These are phyloP conservation scores for Aspergillus ellipticus DNA, from an alignment of 495 filamentous ascomycete species.

Conservation along the genomic window DNA sequence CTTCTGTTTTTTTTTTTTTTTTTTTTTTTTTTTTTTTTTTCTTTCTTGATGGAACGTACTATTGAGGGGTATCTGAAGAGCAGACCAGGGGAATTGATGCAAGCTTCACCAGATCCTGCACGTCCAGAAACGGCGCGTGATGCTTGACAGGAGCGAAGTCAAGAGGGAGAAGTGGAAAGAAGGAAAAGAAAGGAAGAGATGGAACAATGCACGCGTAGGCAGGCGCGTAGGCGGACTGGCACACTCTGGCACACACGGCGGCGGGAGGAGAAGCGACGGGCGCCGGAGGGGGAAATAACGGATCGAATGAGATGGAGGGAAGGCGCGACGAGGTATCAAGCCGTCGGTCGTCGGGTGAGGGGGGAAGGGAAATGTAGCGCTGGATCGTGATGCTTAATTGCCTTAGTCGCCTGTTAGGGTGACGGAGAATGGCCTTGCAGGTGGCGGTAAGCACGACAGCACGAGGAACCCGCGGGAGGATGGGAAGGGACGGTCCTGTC, in stretches of 20 bases:
- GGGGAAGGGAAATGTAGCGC: constrained; percentile 23
- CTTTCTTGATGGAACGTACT: constrained; percentile 21
- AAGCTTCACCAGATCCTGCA: constrained; percentile 5
- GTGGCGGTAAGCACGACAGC: constrained; percentile 38
- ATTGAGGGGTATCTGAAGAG: constrained; percentile 13
- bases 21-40: background rate
- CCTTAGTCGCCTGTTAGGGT: constrained; percentile 45
- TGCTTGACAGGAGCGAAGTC: constrained; percentile 6
- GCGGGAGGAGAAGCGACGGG: background rate
- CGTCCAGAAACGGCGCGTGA: constrained; percentile 8
- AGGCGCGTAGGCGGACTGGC: constrained; percentile 9
- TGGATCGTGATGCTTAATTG: constrained; percentile 48
- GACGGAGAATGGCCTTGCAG: constrained; percentile 47
- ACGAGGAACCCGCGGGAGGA: constrained; percentile 32
- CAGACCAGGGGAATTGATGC: constrained; percentile 1
- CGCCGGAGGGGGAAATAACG: background rate
- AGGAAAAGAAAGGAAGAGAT: constrained; percentile 17
- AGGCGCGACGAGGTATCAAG: background rate
- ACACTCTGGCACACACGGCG: constrained; percentile 8
- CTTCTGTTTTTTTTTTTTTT: constrained; percentile 2
- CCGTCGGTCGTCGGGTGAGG: background rate
- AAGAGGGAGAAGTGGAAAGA: constrained; percentile 10
- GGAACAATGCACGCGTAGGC: constrained; percentile 19
- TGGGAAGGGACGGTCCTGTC: constrained; percentile 25
- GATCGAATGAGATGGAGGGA: background rate